These are phyloP conservation scores for Starmerella tilneyi DNA, from an alignment of 805 yeast species.

Conservation along the genomic window DNA sequence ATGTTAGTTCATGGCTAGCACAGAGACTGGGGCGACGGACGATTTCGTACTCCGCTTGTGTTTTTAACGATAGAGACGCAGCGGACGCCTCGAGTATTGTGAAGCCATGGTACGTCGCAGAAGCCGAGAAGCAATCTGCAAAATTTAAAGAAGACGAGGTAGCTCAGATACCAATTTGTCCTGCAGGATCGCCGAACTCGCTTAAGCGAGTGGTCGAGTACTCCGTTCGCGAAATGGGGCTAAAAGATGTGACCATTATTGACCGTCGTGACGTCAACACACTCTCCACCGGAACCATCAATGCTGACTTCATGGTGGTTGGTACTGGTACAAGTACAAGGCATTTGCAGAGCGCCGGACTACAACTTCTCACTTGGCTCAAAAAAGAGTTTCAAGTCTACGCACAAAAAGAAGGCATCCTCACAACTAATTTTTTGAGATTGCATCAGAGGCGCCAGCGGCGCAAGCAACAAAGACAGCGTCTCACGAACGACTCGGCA, in stretches of 20 bases:
- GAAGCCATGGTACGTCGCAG: conserved; percentile 51
- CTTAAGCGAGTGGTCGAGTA: conserved; percentile 39
- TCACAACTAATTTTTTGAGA: conserved; percentile 47
- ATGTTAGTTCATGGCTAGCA: neutral
- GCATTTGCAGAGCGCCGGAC: conserved; percentile 64
- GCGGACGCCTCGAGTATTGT: neutral
- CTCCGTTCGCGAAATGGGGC: conserved; percentile 52
- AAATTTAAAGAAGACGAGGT: conserved; percentile 21
- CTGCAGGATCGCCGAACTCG: conserved; percentile 46
- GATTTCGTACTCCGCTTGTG: neutral
- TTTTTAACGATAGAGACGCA: neutral
- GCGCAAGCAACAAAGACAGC: conserved; percentile 44
- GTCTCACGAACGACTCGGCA: conserved; percentile 14
- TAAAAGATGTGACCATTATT: conserved; percentile 50
- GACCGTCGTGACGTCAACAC: conserved; percentile 44
- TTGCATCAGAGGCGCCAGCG: conserved; percentile 43
- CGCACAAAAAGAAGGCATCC: conserved; percentile 62
- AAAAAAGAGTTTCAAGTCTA: conserved; percentile 42
- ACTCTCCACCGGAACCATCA: conserved; percentile 28
- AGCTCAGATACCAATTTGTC: conserved; percentile 44
- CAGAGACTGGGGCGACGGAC: neutral
- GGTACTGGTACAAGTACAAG: conserved; percentile 67
- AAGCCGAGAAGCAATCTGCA: conserved; percentile 25
- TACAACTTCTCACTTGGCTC: conserved; percentile 45
- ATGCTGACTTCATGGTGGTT: conserved; percentile 45